A percentile compares a stretch with the other conserved stretches of the same genome.
phyloP scores from a whole-genome alignment of 2,329 filamentous ascomycete genomes.

The Fusarium verticillioides region DNA sequence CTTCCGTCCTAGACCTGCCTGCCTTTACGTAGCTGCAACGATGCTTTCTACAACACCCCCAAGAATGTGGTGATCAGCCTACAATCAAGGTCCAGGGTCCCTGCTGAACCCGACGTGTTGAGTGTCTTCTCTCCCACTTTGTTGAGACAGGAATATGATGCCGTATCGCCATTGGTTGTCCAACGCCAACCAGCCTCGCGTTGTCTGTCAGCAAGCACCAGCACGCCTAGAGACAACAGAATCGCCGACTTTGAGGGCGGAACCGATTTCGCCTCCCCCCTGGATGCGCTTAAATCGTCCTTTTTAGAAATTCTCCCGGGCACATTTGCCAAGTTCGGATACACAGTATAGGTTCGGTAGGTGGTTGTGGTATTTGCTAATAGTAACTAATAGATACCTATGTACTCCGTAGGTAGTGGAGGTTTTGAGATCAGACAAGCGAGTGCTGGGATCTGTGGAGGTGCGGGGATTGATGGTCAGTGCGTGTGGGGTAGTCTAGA shows the following conservation, averaged over 20 bases:
- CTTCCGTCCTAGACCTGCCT: conserved; percentile 6
- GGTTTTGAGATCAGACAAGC: conserved; percentile 24
- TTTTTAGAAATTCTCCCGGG: neutral
- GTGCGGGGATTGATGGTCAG: conserved; percentile 42
- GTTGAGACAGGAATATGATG: conserved; percentile 20
- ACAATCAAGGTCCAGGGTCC: conserved; percentile 36
- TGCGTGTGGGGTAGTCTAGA: conserved; percentile 44
- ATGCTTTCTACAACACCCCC: conserved; percentile 28
- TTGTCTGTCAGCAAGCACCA: conserved; percentile 1
- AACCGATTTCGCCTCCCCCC: neutral
- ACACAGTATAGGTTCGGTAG: neutral
- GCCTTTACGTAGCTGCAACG: conserved; percentile 16
- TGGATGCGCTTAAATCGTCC: neutral
- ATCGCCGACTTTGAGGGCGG: neutral
- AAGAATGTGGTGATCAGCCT: conserved; percentile 37
- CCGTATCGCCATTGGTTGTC: conserved; percentile 2
- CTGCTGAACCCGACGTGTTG: conserved; percentile 25
- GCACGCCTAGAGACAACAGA: neutral
- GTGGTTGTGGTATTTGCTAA: conserved; percentile 14
- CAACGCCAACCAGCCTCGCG: conserved; percentile 4
- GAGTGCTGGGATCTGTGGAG: conserved; percentile 36
- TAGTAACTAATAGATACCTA: neutral
- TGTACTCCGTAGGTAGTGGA: neutral
- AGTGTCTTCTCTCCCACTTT: conserved; percentile 22
- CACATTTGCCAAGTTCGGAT: conserved; percentile 11